Evolutionary conservation across 257 asterid genomes (phyloP).

Genomic region (Phtheirospermum japonicum): DNA sequence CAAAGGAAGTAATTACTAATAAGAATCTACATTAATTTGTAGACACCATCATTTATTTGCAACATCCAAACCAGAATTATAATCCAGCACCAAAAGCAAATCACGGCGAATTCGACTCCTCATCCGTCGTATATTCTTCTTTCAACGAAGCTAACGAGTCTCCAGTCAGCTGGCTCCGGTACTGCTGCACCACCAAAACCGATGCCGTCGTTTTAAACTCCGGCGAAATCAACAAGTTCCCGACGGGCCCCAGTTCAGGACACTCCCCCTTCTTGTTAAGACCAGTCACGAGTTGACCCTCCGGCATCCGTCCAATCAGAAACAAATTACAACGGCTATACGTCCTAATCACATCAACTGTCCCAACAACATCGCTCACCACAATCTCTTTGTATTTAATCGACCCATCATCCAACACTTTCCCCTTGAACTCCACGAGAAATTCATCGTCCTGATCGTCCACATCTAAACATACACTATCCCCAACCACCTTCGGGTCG

Average conservation of each 20-base stretch:
- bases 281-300: slow-evolving; percentile 44
- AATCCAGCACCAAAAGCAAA: slow-evolving; percentile 6
- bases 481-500: slow-evolving; percentile 32
- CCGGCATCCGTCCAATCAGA: slow-evolving; percentile 59
- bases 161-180: slow-evolving; percentile 39
- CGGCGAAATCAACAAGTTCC: slow-evolving; percentile 49
- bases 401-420: slow-evolving; percentile 34
- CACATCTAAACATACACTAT: slow-evolving; percentile 30
- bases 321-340: slow-evolving; percentile 47
- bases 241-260: slow-evolving; percentile 65
- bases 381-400: slow-evolving; percentile 46
- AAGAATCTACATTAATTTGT: no score
- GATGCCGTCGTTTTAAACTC: slow-evolving; percentile 49
- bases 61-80: not conserved
- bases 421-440: slow-evolving; percentile 36
- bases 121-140: slow-evolving; percentile 36
- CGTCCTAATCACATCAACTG: slow-evolving; percentile 32
- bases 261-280: slow-evolving; percentile 43
- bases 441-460: slow-evolving; percentile 39
- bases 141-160: slow-evolving; percentile 40
- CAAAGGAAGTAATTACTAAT: slow-evolving; percentile 10
- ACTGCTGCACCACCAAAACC: slow-evolving; percentile 66
- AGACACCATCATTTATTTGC: not conserved
- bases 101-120: slow-evolving; percentile 27
- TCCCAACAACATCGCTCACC: slow-evolving; percentile 31